phyloP scores from a whole-genome alignment of 345 rosid species.

The Lagerstroemia speciosa region DNA sequence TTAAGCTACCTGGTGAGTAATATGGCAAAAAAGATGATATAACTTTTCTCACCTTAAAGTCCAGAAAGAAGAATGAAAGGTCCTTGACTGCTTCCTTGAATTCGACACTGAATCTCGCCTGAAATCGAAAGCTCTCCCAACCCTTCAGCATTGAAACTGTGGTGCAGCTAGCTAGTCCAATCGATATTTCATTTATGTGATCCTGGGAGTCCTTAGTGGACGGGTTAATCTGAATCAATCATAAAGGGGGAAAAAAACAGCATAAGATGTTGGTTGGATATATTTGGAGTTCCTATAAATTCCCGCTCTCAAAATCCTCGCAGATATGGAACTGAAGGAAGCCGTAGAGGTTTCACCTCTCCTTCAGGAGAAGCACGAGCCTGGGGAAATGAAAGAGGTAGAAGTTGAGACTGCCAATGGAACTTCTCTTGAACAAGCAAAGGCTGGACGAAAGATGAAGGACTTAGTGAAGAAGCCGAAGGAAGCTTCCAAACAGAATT shows the following conservation, averaged over 20 bases:
- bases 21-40: neutral
- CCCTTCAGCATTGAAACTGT: neutral
- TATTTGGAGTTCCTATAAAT: neutral
- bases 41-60: neutral
- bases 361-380: neutral
- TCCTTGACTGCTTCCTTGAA: constrained; percentile 6
- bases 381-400: neutral
- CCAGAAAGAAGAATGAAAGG: neutral
- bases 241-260: neutral
- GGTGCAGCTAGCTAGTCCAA: neutral
- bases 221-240: neutral
- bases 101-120: constrained; percentile 9
- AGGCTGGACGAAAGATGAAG: constrained; percentile 4
- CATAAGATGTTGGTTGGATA: neutral
- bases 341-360: neutral
- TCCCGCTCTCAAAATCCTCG: neutral
- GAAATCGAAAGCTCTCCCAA: constrained; percentile 3
- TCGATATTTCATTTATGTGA: neutral
- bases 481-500: constrained; percentile 13
- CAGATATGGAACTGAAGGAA: constrained; percentile 14
- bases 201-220: neutral
- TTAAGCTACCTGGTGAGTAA: neutral
- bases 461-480: constrained; percentile 18
- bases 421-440: neutral
- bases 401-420: neutral